Percentiles rank a stretch among this genome's conserved stretches.
phyloP scores from a whole-genome alignment of 2,329 filamentous ascomycete species.

The Cytospora mali region DNA sequence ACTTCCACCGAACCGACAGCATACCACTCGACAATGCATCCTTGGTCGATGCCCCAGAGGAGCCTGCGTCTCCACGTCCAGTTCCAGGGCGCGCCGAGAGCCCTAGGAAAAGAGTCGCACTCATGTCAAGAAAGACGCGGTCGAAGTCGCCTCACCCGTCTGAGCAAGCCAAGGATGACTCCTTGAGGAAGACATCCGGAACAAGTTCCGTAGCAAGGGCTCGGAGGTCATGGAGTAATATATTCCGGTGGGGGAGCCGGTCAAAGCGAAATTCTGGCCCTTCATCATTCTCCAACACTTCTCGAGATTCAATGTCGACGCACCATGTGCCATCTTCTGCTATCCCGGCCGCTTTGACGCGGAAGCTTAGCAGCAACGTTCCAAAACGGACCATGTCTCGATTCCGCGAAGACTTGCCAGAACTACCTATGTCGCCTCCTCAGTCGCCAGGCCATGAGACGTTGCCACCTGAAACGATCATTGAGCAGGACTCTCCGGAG shows the following conservation, averaged over 20 bases:
- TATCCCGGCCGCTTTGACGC: conserved; percentile 38
- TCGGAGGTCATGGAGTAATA: conserved; percentile 63
- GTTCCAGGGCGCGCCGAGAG: conserved; percentile 34
- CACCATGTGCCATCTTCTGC: conserved; percentile 38
- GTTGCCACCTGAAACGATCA: conserved; percentile 33
- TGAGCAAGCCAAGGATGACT: conserved; percentile 47
- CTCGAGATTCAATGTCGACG: conserved; percentile 77
- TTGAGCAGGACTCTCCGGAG: conserved; percentile 30
- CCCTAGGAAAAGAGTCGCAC: conserved; percentile 41
- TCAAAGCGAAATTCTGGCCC: conserved; percentile 59
- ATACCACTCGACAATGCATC: conserved; percentile 40
- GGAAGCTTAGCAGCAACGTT: conserved; percentile 46
- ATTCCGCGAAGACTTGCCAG: conserved; percentile 89
- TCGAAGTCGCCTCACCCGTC: conserved; percentile 52
- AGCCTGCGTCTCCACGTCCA: conserved; percentile 29
- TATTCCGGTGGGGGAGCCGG: conserved; percentile 72
- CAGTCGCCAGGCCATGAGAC: conserved; percentile 72
- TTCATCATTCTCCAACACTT: conserved; percentile 90
- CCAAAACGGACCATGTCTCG: conserved; percentile 85
- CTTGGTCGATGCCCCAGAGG: conserved; percentile 28
- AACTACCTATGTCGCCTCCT: conserved; percentile 82
- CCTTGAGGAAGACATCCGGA: conserved; percentile 57
- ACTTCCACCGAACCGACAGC: conserved; percentile 55
- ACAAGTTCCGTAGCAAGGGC: conserved; percentile 49
- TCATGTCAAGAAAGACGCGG: conserved; percentile 50